Evolutionary conservation across 2,329 filamentous ascomycete genomes (phyloP).

Genomic region (Monosporascus ibericus): DNA sequence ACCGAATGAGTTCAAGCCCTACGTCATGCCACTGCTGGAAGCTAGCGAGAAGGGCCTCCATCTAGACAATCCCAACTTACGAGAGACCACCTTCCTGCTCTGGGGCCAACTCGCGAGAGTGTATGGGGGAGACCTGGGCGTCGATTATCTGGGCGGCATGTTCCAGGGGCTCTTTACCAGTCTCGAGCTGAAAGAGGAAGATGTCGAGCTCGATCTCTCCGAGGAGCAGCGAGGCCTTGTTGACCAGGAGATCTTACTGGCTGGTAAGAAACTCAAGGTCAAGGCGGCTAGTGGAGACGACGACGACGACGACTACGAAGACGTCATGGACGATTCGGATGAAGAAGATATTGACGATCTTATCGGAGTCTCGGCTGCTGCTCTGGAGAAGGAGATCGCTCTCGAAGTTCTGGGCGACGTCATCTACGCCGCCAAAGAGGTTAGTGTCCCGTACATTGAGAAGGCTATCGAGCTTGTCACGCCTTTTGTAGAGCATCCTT

Average conservation of each 20-base stretch:
- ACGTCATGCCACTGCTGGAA: conserved; percentile 83
- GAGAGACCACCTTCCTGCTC: conserved; percentile 94
- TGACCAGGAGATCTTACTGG: conserved; percentile 53
- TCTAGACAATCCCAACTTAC: conserved; percentile 82
- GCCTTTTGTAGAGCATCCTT: conserved; percentile 78
- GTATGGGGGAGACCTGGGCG: conserved; percentile 74
- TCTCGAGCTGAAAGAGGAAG: conserved; percentile 82
- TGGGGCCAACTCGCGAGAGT: conserved; percentile 95
- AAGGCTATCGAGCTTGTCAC: conserved; percentile 78
- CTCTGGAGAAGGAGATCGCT: conserved; percentile 95
- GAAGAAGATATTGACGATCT: conserved; percentile 81
- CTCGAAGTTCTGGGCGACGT: conserved; percentile 93
- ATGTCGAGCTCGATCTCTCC: conserved; percentile 63
- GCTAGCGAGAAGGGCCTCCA: conserved; percentile 86
- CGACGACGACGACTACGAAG: conserved; percentile 40
- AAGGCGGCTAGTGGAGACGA: conserved; percentile 44
- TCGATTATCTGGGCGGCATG: conserved; percentile 68
- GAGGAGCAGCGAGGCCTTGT: conserved; percentile 44
- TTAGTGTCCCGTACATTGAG: conserved; percentile 60
- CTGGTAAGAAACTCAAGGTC: conserved; percentile 80
- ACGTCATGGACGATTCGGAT: conserved; percentile 56
- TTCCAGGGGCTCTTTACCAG: conserved; percentile 78
- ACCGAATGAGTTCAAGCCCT: conserved; percentile 78
- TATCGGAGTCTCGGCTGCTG: conserved; percentile 78
- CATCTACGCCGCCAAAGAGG: conserved; percentile 64